These are phyloP conservation scores for Solanum aculeatissimum DNA, from an alignment of 305 asterid species.

Conservation along the genomic window DNA sequence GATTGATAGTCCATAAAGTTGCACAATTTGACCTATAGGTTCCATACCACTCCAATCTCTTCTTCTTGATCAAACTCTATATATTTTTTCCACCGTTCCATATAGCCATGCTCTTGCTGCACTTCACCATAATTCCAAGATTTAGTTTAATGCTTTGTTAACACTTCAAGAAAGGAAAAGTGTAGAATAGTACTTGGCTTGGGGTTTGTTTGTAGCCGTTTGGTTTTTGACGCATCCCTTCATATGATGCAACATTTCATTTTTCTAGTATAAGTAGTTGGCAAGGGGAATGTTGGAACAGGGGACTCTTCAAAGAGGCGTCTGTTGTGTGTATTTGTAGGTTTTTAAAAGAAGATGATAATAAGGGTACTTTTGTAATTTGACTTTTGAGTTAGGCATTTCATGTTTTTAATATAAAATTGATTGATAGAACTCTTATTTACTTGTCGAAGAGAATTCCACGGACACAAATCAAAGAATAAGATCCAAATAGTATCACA, in stretches of 20 bases:
- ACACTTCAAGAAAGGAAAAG: not conserved
- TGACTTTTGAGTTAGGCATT: not conserved
- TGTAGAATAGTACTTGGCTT: not conserved
- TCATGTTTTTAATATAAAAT: not conserved
- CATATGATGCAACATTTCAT: not conserved
- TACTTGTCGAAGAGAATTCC: not conserved
- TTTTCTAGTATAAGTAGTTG: not conserved
- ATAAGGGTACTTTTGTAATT: not conserved
- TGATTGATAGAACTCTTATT: not conserved
- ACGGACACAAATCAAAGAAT: not conserved
- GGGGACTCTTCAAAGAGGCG: not conserved
- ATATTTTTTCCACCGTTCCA: slow-evolving; percentile 6
- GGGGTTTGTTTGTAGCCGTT: not conserved
- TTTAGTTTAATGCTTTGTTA: not conserved
- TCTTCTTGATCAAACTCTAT: slow-evolving; percentile 14
- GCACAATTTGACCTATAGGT: slow-evolving; percentile 1
- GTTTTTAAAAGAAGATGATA: not conserved
- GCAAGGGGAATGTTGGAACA: not conserved
- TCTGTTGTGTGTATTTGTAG: not conserved
- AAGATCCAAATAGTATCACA: not conserved
- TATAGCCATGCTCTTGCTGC: not conserved
- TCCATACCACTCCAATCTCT: slow-evolving; percentile 11
- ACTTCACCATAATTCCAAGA: not conserved
- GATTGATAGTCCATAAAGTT: not conserved
- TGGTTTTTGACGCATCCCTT: not conserved